phyloP scores from a whole-genome alignment of 345 rosid species.

The Melaleuca quinquenervia region DNA sequence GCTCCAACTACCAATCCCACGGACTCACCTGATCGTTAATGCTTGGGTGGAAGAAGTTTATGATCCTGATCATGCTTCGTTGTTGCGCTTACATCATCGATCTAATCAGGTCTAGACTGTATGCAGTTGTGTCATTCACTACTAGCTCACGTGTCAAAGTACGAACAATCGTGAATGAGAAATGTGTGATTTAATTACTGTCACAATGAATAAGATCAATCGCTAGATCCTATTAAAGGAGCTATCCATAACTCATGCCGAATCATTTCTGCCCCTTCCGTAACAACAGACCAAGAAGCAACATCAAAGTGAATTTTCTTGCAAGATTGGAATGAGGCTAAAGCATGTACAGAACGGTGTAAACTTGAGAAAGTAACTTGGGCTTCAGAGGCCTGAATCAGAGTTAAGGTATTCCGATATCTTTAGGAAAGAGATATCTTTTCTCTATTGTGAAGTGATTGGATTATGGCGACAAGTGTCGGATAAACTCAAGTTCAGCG shows the following conservation, averaged over 20 bases:
- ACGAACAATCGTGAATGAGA: not conserved
- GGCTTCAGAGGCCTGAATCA: not conserved
- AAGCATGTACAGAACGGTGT: not conserved
- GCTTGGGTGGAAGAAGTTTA: not conserved
- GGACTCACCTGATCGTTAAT: not conserved
- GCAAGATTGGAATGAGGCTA: not conserved
- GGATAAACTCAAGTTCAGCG: not conserved
- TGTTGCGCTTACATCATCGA: not conserved
- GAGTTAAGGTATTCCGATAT: not conserved
- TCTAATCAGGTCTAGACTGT: not conserved
- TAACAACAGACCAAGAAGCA: not conserved
- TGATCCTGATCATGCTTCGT: not conserved
- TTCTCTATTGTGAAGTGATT: not conserved
- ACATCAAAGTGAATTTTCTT: not conserved
- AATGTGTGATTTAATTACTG: not conserved
- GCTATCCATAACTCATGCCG: not conserved
- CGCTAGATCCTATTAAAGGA: not conserved
- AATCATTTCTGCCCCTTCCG: not conserved
- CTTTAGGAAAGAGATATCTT: not conserved
- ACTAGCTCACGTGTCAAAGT: not conserved
- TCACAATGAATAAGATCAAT: not conserved
- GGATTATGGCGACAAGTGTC: not conserved
- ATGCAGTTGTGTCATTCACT: not conserved
- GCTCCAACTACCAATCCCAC: not conserved
- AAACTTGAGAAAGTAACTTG: not conserved